Percentiles rank a stretch among this genome's conserved stretches.
phyloP scores from a whole-genome alignment of 768 basidiomycete species.

The Podaxis rugospora region DNA sequence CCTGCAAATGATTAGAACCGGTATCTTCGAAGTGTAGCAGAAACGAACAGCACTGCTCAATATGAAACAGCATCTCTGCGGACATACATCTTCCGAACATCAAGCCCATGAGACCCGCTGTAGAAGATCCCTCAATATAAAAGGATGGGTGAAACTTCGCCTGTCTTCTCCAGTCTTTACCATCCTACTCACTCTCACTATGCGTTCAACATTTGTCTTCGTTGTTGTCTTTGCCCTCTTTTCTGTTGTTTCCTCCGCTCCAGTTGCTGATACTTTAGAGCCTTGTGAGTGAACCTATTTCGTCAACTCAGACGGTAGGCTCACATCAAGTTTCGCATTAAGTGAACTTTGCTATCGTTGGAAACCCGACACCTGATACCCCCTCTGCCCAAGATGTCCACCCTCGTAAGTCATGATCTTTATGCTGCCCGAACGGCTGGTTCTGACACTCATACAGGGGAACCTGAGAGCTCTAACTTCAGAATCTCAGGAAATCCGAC shows the following conservation, averaged over 20 bases:
- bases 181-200: neutral
- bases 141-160: neutral
- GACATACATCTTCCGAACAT: neutral
- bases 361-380: conserved; percentile 2
- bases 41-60: neutral
- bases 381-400: neutral
- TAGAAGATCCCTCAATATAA: neutral
- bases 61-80: conserved; percentile 1
- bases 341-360: conserved; percentile 6
- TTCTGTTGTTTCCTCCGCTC: neutral
- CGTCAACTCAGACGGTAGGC: neutral
- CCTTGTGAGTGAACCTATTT: neutral
- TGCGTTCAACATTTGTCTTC: conserved; percentile 2
- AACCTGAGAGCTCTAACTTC: neutral
- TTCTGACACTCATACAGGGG: neutral
- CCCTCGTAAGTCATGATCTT: neutral
- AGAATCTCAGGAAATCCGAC: conserved; percentile 2
- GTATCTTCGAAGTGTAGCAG: neutral
- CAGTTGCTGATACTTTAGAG: neutral
- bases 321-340: neutral
- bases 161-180: too few species aligned
- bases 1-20: conserved; percentile 1
- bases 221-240: neutral
- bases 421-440: neutral
- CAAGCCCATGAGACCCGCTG: neutral